A percentile compares a stretch with the other conserved stretches of the same genome.
Conservation (phyloP, 495 filamentous ascomycete species). For the Talaromyces trachyspermus region DNA sequence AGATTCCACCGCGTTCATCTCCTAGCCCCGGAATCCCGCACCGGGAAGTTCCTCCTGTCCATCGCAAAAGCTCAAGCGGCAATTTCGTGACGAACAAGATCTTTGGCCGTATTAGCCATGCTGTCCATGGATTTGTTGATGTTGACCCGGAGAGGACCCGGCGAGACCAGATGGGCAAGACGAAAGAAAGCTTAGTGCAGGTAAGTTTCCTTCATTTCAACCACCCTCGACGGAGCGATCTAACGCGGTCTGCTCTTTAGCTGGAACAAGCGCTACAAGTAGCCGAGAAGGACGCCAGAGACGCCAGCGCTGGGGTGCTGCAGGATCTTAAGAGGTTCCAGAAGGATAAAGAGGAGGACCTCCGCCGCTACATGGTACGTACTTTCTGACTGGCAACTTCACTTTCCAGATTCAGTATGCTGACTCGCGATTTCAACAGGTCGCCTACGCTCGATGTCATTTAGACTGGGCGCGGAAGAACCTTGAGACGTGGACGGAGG, state of each 20-base stretch:
- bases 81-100: constrained; percentile 85
- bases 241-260: constrained; percentile 26
- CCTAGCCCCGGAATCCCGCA: constrained; percentile 34
- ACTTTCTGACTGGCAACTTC: neutral
- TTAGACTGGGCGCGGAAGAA: constrained; percentile 99
- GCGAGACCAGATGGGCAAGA: constrained; percentile 91
- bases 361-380: constrained; percentile 90
- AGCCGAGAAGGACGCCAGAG: constrained; percentile 81
- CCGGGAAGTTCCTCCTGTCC: constrained; percentile 31
- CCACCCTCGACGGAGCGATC: no score
- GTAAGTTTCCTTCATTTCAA: constrained; percentile 37
- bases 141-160: constrained; percentile 89
- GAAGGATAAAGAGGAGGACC: constrained; percentile 85
- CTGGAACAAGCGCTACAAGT: constrained; percentile 84
- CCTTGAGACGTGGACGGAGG: constrained; percentile 93
- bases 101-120: constrained; percentile 91
- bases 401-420: constrained; percentile 10
- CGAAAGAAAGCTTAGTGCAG: constrained; percentile 63
- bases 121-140: constrained; percentile 91
- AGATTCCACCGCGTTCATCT: constrained; percentile 54
- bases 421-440: no score
- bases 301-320: constrained; percentile 78
- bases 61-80: constrained; percentile 67
- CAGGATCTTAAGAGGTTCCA: constrained; percentile 91
- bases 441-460: constrained; percentile 88